Evolutionary conservation across 495 filamentous ascomycete genomes (phyloP), one percentile per base, ranked within the genome.

Genomic region (Neurospora tetrasperma): DNA sequence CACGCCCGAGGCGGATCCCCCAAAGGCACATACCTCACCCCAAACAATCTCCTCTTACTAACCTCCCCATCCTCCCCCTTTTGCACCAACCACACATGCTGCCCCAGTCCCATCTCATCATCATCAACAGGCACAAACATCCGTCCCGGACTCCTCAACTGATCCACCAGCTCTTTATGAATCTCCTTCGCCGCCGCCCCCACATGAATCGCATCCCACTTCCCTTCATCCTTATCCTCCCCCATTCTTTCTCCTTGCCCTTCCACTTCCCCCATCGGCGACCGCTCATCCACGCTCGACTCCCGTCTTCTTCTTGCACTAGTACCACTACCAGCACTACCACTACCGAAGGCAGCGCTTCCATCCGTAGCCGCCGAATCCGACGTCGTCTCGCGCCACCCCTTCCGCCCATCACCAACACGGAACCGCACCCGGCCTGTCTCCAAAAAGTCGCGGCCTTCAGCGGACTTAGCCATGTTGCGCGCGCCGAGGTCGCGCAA

Each of bases 141-240:
- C 71, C 85, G 83, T 18, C 96, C 96, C 0, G 94, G 94, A 5
- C 87, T 84, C 73, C 88, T 89, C 76, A 99, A 82, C 81, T 98
- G 96, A 54, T 90, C 87, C 68, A 97, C 80, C 76, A 99, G 80
- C 74, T 86, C 85, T 44, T 87, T 77, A 78, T 97, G 95, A 69
- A 96, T 82, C 76, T 87, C 85, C 75, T 82, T 86, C 16, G 96
- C 95, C 31, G 93, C 93, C 3, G 96, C 96, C 0, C 96, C 96
- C 11, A 99, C 96, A 80, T 98, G 96, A 72, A 99, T 98, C 10
- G 93, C 96, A 86, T 99, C 94, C 85, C 88, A 90, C 23, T 81
- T 80, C 40, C 86, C 69, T 8, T 42, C 72, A 42, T 76, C 75
- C 31, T 35, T 66, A 38, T 66, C 54, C 12, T 66, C 54, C 1